Base-by-base conservation (phyloP, 2,329 filamentous ascomycete genomes). In the Didymella arachidicola region DNA sequence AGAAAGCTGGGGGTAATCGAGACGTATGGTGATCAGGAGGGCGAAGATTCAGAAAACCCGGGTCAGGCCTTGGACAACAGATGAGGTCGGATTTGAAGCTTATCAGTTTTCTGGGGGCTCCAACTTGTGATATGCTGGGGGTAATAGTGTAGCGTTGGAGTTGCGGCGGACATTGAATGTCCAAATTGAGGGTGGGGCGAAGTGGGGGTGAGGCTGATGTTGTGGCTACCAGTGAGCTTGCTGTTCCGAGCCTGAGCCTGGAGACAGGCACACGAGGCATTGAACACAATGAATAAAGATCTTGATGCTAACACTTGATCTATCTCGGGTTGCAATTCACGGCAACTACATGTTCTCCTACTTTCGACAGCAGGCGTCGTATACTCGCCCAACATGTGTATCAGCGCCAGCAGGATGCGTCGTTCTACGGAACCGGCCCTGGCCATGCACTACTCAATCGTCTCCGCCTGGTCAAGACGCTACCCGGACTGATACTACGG, bases 381-480 rank as follows among this genome's bases (percentile, higher is more conserved):
- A 26, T 36, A n/a, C 18, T 32, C 14, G 8, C 41, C 25, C 18
- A 4, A 26, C 10, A 19, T 32, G 14, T 26, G 25, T 42, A 47
- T 26, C 32, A 32, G n/a, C 34, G 42, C 19, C 14, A 42, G 29
- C 22, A 10, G 7, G 36, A 46, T 11, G 34, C 19, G 42, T 7
- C 19, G 42, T 7, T 4, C 43, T 52, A 57, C 2, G 48, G 48
- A 16, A 53, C 56, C 12, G 66, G 62, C 22, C 68, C 72, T 30
- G 75, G 72, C 72, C 72, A 76, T 32, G 72, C 72, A 63, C 72
- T 77, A 49, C 72, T 75, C 62, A 77, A 62, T 43, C 74, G 66
- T 49, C 74, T 70, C 49, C 74, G 63, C 48, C 73, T 69, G 30
- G 65, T 60, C 62, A 68, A 61, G n/a, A 64, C 67, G 59, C 67